A percentile compares a stretch with the other conserved stretches of the same genome.
phyloP scores from a whole-genome alignment of 2,329 filamentous ascomycete species.

The Chaetomium sp. region DNA sequence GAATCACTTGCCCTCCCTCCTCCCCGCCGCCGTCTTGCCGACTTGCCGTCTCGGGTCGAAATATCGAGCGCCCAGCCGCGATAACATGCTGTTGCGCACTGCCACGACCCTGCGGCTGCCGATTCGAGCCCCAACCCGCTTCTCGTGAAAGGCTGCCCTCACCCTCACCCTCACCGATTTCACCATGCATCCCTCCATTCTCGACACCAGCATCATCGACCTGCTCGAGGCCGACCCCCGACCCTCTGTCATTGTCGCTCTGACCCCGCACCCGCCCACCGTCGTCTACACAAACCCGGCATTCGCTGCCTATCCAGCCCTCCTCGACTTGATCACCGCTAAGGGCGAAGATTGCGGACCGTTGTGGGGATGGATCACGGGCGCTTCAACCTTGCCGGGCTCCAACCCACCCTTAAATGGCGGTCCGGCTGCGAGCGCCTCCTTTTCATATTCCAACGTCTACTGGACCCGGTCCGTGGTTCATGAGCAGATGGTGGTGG shows the following conservation, averaged over 20 bases:
- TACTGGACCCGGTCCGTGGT: constrained; percentile 42
- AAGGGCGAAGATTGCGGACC: constrained; percentile 31
- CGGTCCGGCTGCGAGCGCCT: constrained; percentile 24
- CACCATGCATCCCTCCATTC: constrained; percentile 34
- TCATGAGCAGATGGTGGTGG: constrained; percentile 40
- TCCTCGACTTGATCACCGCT: constrained; percentile 34
- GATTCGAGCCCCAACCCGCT: constrained; percentile 7
- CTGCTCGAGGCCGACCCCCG: constrained; percentile 45
- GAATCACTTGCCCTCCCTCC: background rate
- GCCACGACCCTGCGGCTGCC: constrained; percentile 13
- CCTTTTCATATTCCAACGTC: constrained; percentile 37
- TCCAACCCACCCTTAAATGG: constrained; percentile 12
- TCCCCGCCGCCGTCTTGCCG: background rate
- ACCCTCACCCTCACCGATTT: too few relatives aligned
- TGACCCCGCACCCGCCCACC: constrained; percentile 33
- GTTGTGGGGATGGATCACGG: constrained; percentile 39
- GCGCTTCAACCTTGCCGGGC: constrained; percentile 15
- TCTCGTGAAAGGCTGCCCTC: constrained; percentile 15
- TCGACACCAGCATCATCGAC: constrained; percentile 42
- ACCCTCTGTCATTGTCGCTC: constrained; percentile 39
- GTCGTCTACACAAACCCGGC: constrained; percentile 40
- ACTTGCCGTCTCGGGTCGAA: background rate
- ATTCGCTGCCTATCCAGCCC: constrained; percentile 30
- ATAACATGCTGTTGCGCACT: constrained; percentile 11
- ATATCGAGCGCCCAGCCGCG: background rate